Evolutionary conservation across 1,284 basidiomycete species (phyloP), one percentile per base, ranked within the genome.

Genomic region (Cystobasidiaceae sp.): DNA sequence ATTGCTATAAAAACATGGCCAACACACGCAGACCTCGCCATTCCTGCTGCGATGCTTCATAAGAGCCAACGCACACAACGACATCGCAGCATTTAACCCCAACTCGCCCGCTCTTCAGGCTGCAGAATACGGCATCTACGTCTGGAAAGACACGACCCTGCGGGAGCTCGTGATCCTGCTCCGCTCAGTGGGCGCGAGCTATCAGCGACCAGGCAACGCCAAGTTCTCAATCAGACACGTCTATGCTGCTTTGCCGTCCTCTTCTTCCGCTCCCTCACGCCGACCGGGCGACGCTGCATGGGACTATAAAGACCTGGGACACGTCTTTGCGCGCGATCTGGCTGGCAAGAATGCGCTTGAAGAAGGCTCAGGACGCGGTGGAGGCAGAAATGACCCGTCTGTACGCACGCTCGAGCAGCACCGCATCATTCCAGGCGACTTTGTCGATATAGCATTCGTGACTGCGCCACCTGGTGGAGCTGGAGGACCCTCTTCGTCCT

Each of bases 371-470:
- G 23, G 46, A 17, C 4, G 66, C 2, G 27, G 55, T 15, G 32
- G 48, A 23, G 37, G 49, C 5, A 25, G 61, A 21, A 64, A 28
- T 28, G 61, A 64, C 25, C 61, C 61, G 23, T 55, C 51, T 15
- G 34, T 56, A 44, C 32, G 48, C 6, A 64, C 70, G 5, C 64
- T 73, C 45, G 67, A 66, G 11, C 69, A 73, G 4, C 61, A 66
- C n/a, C 67, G 69, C 25, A 69, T 68, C 51, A 67, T 73, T 25
- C 54, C 68, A 1, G 72, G 72, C 21, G 72, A 73, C 59, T 68
- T 60, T 19, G n/a, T 72, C 30, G 71, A 70, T 46, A 50, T 73
- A 15, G 71, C 70, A 1, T 68, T 45, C 68, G 39, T 70, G 17
- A 32, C 50, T 19, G 11, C 65, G 4, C 17, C 48, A 19, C 32